Base-by-base conservation (phyloP, 768 basidiomycete species). In the Xerocomellus intermedius region DNA sequence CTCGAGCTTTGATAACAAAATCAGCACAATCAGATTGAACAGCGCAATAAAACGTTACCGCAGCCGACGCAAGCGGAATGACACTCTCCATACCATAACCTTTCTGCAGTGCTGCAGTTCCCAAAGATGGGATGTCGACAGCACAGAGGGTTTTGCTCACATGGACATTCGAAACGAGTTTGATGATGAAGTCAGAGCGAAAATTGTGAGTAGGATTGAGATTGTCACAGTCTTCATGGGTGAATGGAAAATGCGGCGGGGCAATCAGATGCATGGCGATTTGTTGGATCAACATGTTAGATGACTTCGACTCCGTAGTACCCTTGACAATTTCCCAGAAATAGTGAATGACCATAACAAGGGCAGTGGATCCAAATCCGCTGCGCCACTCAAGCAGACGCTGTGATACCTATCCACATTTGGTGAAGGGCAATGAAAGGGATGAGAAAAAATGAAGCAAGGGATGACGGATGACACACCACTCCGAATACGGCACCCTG, bases 331-430 rank as follows among this genome's bases (percentile, higher is more conserved):
- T 26, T 7, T 33, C 28, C 48, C 48, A 50, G 30, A 55, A 55
- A 35, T 44, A 55, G 24, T 55, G 48, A 3, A 50, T 38, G 5
- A 8, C 6, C 48, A 45, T 55, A 4, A 44, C 9, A 4, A 55
- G 48, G 3, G 54, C 35, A 7, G 42, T 50, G 0, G 48, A 44
- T n/a, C 48, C 28, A 2, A 55, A 49, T 38, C 46, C 54, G 19
- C 42, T 55, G n/a, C 8, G 26, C 48, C 54, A 55, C 28, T 55
- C 48, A 13, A 41, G 37, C 43, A 56, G 32, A 6, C 26, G 16
- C 43, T 56, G 49, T 32, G 30, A 51, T 8, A 26, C 55, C 49
- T 56, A 46, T 55, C 4, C 5, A 16, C 21, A 12, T 38, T 44
- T 44, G 38, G 48, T 19, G 21, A 44, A 45, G 13, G 28, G 7